Base-by-base conservation (phyloP, 805 yeast species). In the Candida fluviatilis region DNA sequence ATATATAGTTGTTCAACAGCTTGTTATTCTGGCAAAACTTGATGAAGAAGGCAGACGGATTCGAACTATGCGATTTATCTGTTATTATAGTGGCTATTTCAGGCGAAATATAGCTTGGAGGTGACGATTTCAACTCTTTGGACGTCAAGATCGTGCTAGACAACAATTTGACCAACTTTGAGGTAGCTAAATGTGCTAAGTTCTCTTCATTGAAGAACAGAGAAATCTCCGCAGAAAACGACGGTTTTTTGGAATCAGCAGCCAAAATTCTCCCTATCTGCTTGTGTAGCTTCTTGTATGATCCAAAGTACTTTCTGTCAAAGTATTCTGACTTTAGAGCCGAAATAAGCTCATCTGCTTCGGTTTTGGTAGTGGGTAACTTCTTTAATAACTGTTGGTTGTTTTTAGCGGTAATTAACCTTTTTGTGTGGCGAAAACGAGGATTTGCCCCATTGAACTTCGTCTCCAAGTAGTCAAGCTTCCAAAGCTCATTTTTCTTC, bases 381-480 rank as follows among this genome's bases (percentile, higher is more conserved):
- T 64, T 61, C 38, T 69, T 58, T 35, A 71, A 46, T 35, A 69
- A 53, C 43, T 71, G 70, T 21, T 59, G 57, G 36, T 62, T 68
- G 39, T 63, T 61, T 47, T 71, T 71, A 1, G 82, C 73, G 26
- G 56, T 54, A 28, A 73, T 54, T 35, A 76, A 57, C 46, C 60
- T 66, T 45, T 62, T 71, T 2, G 84, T 78, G 34, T 68, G 66
- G 1, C 69, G 61, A 50, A 64, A 77, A 41, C 84, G 60, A 1
- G 81, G 74, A 14, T 58, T 50, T 18, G 61, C 48, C 4, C 61
- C 51, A 21, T 66, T 52, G 57, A 64, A 76, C 49, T 73, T 71
- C 27, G 67, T 64, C 47, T 80, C 84, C 26, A 80, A 57, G 18
- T 78, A 54, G 49, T 80, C 86, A 32, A 80, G 57, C 47, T 71